A percentile compares a stretch with the other conserved stretches of the same genome.
These are phyloP conservation scores for Grigorovia transvaalensis DNA, from an alignment of 805 yeast genomes.

Conservation along the genomic window DNA sequence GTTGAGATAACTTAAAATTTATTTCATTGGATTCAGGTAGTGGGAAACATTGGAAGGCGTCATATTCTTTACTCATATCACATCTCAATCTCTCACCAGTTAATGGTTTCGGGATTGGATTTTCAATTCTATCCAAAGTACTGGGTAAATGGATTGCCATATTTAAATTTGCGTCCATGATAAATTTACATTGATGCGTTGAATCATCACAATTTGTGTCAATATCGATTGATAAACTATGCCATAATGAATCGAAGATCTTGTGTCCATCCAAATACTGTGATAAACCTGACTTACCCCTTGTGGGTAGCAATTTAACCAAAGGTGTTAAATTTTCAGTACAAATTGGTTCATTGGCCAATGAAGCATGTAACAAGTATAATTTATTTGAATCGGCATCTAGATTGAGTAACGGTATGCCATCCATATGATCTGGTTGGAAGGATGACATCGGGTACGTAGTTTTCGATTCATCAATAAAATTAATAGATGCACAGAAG, in stretches of 20 bases:
- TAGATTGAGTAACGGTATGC: constrained; percentile 18
- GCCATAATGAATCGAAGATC: constrained; percentile 88
- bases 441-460: constrained; percentile 47
- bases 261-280: constrained; percentile 82
- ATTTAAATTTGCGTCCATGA: constrained; percentile 57
- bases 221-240: constrained; percentile 81
- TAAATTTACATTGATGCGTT: constrained; percentile 33
- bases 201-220: constrained; percentile 35
- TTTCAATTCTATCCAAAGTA: constrained; percentile 47
- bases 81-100: constrained; percentile 65
- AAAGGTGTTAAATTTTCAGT: constrained; percentile 96
- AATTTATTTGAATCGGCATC: constrained; percentile 20
- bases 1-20: constrained; percentile 44
- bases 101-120: constrained; percentile 73
- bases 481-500: constrained; percentile 90
- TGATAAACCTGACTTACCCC: constrained; percentile 82
- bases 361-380: constrained; percentile 66
- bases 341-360: constrained; percentile 92
- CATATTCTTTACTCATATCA: constrained; percentile 50
- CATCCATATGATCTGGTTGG: constrained; percentile 12
- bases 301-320: constrained; percentile 78
- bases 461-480: constrained; percentile 70
- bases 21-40: constrained; percentile 38
- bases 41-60: constrained; percentile 72
- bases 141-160: constrained; percentile 64